These are phyloP conservation scores for Coemansia furcata DNA, from an alignment of 192 early-diverging fungal genomes.

Conservation along the genomic window DNA sequence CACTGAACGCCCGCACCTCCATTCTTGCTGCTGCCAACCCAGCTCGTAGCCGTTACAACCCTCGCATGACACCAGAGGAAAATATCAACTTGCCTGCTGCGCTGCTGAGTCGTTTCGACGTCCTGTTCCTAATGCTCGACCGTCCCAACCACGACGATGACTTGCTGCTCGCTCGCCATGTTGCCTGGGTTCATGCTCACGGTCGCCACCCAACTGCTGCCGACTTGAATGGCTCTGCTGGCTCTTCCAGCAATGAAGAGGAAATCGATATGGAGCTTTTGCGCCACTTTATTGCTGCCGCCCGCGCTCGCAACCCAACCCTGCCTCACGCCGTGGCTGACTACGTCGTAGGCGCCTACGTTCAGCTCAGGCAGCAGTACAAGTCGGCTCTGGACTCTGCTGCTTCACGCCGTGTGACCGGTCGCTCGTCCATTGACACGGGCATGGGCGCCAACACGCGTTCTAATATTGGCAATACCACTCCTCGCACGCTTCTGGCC, in stretches of 20 bases:
- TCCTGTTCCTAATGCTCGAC: constrained; percentile 89
- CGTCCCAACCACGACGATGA: constrained; percentile 78
- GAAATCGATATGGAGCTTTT: constrained; percentile 75
- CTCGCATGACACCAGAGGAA: constrained; percentile 79
- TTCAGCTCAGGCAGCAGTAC: constrained; percentile 69
- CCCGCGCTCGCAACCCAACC: constrained; percentile 68
- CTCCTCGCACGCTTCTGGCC: constrained; percentile 78
- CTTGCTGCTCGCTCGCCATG: constrained; percentile 77
- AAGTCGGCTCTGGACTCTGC: constrained; percentile 25
- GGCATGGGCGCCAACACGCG: constrained; percentile 10
- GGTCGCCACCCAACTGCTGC: constrained; percentile 71
- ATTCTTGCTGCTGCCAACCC: constrained; percentile 98
- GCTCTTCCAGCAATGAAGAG: constrained; percentile 10
- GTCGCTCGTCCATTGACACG: constrained; percentile 24
- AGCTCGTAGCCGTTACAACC: constrained; percentile 93
- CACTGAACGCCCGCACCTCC: constrained; percentile 91
- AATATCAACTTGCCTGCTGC: constrained; percentile 98
- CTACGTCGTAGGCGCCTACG: constrained; percentile 86
- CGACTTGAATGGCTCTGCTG: constrained; percentile 20
- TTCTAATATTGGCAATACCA: constrained; percentile 42
- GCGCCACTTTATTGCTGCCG: constrained; percentile 85
- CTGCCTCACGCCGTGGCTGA: constrained; percentile 75
- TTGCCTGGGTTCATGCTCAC: constrained; percentile 90
- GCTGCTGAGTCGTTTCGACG: constrained; percentile 89
- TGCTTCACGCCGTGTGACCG: constrained; percentile 6